These are phyloP conservation scores for Phellopilus nigrolimitatus DNA, from an alignment of 1,284 basidiomycete species.

Conservation along the genomic window DNA sequence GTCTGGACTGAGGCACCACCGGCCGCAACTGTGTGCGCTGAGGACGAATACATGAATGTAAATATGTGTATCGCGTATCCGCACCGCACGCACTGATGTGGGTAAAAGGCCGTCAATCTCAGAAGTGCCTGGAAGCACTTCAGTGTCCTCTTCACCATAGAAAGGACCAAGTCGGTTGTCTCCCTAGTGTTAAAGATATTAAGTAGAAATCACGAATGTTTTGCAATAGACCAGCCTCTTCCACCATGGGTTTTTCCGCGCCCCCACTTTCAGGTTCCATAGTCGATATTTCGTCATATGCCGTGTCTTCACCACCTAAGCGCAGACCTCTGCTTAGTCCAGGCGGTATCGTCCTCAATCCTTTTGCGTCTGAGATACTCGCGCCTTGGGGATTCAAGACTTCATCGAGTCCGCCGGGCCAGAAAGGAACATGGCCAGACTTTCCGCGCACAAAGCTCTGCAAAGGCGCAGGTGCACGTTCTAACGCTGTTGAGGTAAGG, in stretches of 20 bases:
- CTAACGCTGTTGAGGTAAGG: slow-evolving; percentile 77
- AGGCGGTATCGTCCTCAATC: slow-evolving; percentile 20
- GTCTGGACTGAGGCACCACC: slow-evolving; percentile 34
- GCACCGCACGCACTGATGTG: slow-evolving; percentile 52
- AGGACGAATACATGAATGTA: background rate
- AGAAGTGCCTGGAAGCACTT: slow-evolving; percentile 22
- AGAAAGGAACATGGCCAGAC: slow-evolving; percentile 87
- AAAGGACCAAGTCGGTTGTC: slow-evolving; percentile 49
- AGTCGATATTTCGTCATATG: slow-evolving; percentile 28
- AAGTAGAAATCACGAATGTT: slow-evolving; percentile 33
- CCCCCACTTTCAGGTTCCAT: slow-evolving; percentile 32
- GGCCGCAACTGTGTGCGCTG: slow-evolving; percentile 58
- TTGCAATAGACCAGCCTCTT: slow-evolving; percentile 33
- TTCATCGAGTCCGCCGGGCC: slow-evolving; percentile 83
- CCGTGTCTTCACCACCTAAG: background rate
- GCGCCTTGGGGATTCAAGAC: slow-evolving; percentile 24
- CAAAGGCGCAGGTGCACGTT: slow-evolving; percentile 73
- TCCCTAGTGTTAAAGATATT: slow-evolving; percentile 62
- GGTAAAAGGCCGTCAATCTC: slow-evolving; percentile 84
- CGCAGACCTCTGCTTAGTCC: slow-evolving; percentile 18
- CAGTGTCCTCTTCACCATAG: slow-evolving; percentile 29
- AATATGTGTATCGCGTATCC: slow-evolving; percentile 7
- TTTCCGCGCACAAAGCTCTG: slow-evolving; percentile 90
- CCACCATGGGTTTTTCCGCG: slow-evolving; percentile 35
- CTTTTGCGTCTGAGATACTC: slow-evolving; percentile 20